Conservation (phyloP, 164 flowering plant genomes). For the Tetracentron sinense region DNA sequence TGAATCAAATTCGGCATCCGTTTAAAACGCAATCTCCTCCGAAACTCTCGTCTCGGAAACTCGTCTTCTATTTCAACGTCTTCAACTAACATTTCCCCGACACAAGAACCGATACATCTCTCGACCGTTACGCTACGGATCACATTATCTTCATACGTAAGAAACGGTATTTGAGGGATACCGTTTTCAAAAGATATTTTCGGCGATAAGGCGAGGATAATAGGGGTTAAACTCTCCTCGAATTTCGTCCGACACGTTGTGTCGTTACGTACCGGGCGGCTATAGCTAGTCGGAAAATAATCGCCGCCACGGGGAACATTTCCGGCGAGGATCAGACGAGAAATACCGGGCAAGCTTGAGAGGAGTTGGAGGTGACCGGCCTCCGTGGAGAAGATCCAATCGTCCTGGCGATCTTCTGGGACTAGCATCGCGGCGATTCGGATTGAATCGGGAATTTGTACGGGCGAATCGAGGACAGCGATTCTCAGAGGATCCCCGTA, state of each 20-base stretch:
- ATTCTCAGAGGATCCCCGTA: conserved; percentile 34
- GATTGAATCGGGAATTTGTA: conserved; percentile 23
- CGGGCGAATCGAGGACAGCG: conserved; percentile 67
- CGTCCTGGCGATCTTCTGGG: conserved; percentile 64
- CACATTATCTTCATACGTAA: conserved; percentile 63
- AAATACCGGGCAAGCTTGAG: conserved; percentile 38
- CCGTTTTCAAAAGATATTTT: conserved; percentile 30
- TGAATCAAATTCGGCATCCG: conserved; percentile 91
- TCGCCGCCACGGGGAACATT: conserved; percentile 21
- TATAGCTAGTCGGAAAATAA: neutral
- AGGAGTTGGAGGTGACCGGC: conserved; percentile 78
- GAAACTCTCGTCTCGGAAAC: conserved; percentile 35
- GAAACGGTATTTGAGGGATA: conserved; percentile 44
- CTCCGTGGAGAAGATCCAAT: conserved; percentile 83
- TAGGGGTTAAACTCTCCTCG: conserved; percentile 38
- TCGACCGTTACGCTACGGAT: conserved; percentile 39
- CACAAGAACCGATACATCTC: conserved; percentile 41
- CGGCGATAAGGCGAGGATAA: conserved; percentile 56
- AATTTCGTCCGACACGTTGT: conserved; percentile 10
- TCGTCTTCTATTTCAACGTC: conserved; percentile 57
- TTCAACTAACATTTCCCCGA: conserved; percentile 82
- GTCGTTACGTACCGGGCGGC: conserved; percentile 10
- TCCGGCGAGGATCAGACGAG: conserved; percentile 70
- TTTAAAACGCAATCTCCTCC: conserved; percentile 86
- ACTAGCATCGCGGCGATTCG: conserved; percentile 69